Percentiles rank a stretch among this genome's conserved stretches.
Evolutionary conservation across 2,329 filamentous ascomycete species (phyloP).

Genomic region (Pseudogymnoascus sp.): DNA sequence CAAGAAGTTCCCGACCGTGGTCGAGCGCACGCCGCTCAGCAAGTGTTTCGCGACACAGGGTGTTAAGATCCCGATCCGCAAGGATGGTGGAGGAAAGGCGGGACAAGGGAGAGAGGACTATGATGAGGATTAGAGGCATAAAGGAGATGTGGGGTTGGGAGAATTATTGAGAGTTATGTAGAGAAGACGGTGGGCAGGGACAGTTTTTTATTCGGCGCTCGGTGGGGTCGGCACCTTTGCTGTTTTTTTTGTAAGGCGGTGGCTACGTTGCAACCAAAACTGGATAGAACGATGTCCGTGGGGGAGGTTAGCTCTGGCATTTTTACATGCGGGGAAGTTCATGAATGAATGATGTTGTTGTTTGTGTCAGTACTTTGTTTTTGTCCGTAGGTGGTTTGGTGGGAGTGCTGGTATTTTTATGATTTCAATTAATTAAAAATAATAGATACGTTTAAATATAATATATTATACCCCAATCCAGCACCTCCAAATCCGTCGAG

Average conservation of each 20-base stretch:
- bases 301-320: not conserved
- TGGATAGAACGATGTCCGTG: not conserved
- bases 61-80: conserved; percentile 93
- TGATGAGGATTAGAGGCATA: conserved; percentile 3
- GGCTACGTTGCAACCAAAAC: not conserved
- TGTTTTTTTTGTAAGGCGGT: conserved; percentile 4
- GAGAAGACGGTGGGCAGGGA: not conserved
- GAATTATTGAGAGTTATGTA: not conserved
- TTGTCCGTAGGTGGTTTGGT: not conserved
- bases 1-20: conserved; percentile 97
- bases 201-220: conserved; percentile 4
- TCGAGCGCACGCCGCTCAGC: conserved; percentile 84
- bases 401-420: not conserved
- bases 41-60: conserved; percentile 90
- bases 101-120: not conserved
- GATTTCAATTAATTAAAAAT: not conserved
- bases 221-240: conserved; percentile 4
- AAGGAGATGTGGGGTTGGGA: not conserved
- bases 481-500: not conserved
- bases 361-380: not conserved
- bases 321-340: not conserved
- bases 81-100: conserved; percentile 52
- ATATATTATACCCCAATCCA: not conserved
- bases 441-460: not conserved
- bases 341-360: not conserved